These are phyloP conservation scores for Zychaea mexicana DNA, from an alignment of 371 early-diverging fungal genomes.

Conservation along the genomic window DNA sequence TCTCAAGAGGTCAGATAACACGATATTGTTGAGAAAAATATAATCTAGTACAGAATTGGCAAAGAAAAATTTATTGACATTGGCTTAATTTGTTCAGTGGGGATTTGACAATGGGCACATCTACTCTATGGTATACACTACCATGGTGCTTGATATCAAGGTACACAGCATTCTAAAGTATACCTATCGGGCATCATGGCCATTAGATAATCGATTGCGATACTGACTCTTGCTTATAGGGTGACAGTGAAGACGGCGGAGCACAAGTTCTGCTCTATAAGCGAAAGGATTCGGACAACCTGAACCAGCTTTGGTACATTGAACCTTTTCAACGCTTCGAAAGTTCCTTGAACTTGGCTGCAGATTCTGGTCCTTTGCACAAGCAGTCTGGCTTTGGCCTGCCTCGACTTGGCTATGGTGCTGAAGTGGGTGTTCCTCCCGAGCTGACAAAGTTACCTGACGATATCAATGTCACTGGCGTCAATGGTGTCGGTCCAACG, in stretches of 20 bases:
- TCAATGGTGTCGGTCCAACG: constrained; percentile 19
- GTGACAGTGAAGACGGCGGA: constrained; percentile 44
- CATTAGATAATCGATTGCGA: not conserved
- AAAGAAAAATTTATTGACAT: not conserved
- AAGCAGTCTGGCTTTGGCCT: constrained; percentile 47
- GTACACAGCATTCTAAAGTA: constrained; percentile 18
- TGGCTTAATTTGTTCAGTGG: constrained; percentile 28
- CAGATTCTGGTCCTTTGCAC: constrained; percentile 33
- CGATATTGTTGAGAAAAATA: not conserved
- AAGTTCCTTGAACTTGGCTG: constrained; percentile 36
- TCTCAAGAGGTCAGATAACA: constrained; percentile 39
- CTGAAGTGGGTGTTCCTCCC: constrained; percentile 45
- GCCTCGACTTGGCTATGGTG: constrained; percentile 49
- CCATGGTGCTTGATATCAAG: constrained; percentile 51
- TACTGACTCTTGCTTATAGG: not conserved
- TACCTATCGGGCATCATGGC: no score
- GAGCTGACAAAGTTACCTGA: constrained; percentile 40
- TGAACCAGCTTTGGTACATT: constrained; percentile 50
- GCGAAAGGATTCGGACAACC: constrained; percentile 44
- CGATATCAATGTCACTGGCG: constrained; percentile 42
- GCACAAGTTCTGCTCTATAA: constrained; percentile 47
- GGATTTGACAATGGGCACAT: constrained; percentile 46
- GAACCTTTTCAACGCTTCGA: constrained; percentile 47
- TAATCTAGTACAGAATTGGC: not conserved
- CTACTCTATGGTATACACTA: constrained; percentile 41